These are phyloP conservation scores for Lachancea lanzarotensis DNA, from an alignment of 805 yeast species.

Conservation along the genomic window DNA sequence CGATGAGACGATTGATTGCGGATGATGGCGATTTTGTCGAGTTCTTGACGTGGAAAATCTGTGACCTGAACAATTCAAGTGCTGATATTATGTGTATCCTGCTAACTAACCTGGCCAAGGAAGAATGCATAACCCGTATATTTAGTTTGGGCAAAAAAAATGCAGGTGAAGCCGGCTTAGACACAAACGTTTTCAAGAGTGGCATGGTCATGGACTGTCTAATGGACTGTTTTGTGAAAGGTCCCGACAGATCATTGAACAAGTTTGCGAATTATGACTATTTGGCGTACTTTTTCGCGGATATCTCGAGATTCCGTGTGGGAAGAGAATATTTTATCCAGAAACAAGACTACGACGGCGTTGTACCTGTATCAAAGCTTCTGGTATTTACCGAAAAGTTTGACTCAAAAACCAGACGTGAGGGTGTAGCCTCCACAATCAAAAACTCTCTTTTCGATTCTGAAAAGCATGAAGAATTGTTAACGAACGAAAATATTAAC, in stretches of 20 bases:
- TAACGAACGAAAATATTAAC: constrained; percentile 59
- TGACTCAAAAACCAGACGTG: constrained; percentile 73
- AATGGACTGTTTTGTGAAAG: constrained; percentile 85
- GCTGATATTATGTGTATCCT: constrained; percentile 81
- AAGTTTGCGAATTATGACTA: constrained; percentile 73
- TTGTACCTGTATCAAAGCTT: constrained; percentile 75
- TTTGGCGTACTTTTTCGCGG: constrained; percentile 83
- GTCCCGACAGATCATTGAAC: constrained; percentile 65
- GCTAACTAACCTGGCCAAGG: constrained; percentile 79
- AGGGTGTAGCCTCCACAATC: constrained; percentile 88
- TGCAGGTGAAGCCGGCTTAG: constrained; percentile 31
- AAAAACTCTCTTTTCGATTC: constrained; percentile 84
- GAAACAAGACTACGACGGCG: constrained; percentile 63
- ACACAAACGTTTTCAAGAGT: constrained; percentile 50
- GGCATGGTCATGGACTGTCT: constrained; percentile 63
- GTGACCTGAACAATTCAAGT: constrained; percentile 51
- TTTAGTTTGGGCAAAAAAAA: constrained; percentile 34
- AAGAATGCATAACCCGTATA: constrained; percentile 51
- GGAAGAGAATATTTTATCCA: constrained; percentile 77
- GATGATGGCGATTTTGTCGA: constrained; percentile 53
- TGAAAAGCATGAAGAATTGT: constrained; percentile 52
- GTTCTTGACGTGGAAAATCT: constrained; percentile 43
- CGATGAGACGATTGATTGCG: constrained; percentile 58
- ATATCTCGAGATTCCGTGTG: constrained; percentile 64
- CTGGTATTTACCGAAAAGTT: constrained; percentile 77